Evolutionary conservation across 345 rosid species (phyloP), one percentile per base, ranked within the genome.

Genomic region (Erysimum cheiranthoides): DNA sequence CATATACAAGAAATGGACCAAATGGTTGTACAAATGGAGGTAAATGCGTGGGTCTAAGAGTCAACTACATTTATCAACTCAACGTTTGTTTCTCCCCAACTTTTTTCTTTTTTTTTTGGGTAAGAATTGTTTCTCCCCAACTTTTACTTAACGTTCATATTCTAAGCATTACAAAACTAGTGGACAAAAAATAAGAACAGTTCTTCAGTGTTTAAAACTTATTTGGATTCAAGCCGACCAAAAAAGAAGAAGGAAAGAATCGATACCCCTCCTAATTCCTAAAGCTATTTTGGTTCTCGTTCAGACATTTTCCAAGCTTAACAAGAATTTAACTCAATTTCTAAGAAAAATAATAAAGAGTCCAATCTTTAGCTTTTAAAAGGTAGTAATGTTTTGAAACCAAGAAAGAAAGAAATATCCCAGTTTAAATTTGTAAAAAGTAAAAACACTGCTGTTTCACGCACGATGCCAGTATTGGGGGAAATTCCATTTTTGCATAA

Each of bases 11-110:
- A n/a, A n/a, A n/a, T n/a, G n/a, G n/a, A n/a, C n/a, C n/a, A n/a
- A n/a, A n/a, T n/a, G n/a, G n/a, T n/a, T n/a, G n/a, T n/a, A n/a
- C n/a, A 21, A 21, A 51, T 62, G 12, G 46, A 64, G 47, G n/a
- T 65, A 21, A 52, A 64, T 42, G 46, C 43, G 61, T 62, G 36
- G 53, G 77, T 70, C 66, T 45, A 58, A 21, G 30, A 34, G 27
- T 65, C 78, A 54, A 43, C 68, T 27, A 49, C 62, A 31, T 16
- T 16, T 47, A 36, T 38, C 13, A 27, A 47, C 35, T 35, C 42
- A n/a, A n/a, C n/a, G n/a, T n/a, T n/a, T n/a, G n/a, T n/a, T n/a
- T n/a, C n/a, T n/a, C n/a, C n/a, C n/a, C 25, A 21, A 21, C 25
- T 21, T 21, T 21, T 21, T n/a, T n/a, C n/a, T n/a, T 21, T 21